These are phyloP conservation scores for Aspergillus candidus DNA, from an alignment of 2,329 filamentous ascomycete species.

Conservation along the genomic window DNA sequence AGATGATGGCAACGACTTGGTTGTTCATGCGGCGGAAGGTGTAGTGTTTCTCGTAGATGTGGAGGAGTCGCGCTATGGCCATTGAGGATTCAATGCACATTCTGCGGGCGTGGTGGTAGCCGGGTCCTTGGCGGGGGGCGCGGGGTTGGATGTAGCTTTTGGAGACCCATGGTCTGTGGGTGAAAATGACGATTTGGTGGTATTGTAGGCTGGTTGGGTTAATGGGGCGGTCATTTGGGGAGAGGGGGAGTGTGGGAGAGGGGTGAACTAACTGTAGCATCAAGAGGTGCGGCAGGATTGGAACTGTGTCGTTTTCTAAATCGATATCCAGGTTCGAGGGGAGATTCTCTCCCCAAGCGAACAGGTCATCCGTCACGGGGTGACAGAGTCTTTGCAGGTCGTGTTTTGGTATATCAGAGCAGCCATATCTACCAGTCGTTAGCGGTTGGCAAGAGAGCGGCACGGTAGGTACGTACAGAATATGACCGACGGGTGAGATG, in stretches of 20 bases:
- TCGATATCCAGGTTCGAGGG: slow-evolving; percentile 33
- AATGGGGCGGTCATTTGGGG: no score
- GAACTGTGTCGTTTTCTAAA: slow-evolving; percentile 25
- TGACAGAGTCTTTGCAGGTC: slow-evolving; percentile 33
- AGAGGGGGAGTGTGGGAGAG: background rate
- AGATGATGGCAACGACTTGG: slow-evolving; percentile 41
- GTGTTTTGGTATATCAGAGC: slow-evolving; percentile 33
- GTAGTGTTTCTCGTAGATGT: slow-evolving; percentile 38
- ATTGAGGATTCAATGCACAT: slow-evolving; percentile 40
- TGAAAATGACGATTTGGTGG: slow-evolving; percentile 40
- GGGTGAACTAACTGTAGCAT: slow-evolving; percentile 33
- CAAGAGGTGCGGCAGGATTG: slow-evolving; percentile 36
- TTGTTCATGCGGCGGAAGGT: slow-evolving; percentile 41
- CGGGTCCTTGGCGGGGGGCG: slow-evolving; percentile 37
- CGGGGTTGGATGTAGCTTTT: slow-evolving; percentile 38
- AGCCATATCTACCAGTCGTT: slow-evolving; percentile 27
- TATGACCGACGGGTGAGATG: slow-evolving; percentile 39
- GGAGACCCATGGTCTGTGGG: slow-evolving; percentile 42
- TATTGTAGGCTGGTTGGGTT: slow-evolving; percentile 35
- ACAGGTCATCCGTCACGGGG: slow-evolving; percentile 33
- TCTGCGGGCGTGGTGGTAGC: slow-evolving; percentile 39
- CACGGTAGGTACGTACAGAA: slow-evolving; percentile 24
- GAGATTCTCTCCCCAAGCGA: slow-evolving; percentile 38
- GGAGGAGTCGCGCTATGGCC: slow-evolving; percentile 36
- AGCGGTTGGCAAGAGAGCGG: slow-evolving; percentile 1